Evolutionary conservation across 2,329 filamentous ascomycete species (phyloP).

Genomic region (Tympanopsis confertula): DNA sequence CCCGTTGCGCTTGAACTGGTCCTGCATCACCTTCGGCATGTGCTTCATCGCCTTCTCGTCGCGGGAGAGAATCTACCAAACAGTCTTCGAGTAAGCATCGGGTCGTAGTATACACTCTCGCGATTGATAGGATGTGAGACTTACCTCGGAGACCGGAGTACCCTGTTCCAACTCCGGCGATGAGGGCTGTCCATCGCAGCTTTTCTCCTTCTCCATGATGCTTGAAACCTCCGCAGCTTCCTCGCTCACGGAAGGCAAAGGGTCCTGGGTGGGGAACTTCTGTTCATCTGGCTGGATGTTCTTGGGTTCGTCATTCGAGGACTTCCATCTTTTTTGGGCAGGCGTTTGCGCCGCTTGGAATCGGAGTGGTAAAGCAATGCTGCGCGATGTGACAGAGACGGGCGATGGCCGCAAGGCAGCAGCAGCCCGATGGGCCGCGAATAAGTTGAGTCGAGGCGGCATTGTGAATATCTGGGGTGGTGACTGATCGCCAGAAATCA

Average conservation of each 20-base stretch:
- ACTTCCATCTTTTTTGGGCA: neutral
- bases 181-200: neutral
- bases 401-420: neutral
- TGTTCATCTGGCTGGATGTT: neutral
- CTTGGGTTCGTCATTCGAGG: neutral
- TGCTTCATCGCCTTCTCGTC: neutral
- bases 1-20: neutral
- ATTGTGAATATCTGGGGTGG: neutral
- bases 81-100: neutral
- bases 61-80: neutral
- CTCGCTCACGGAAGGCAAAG: neutral
- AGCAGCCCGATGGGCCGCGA: neutral
- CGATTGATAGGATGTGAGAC: no score
- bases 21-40: constrained; percentile 1
- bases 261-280: neutral
- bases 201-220: neutral
- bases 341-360: neutral
- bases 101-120: no score
- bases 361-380: neutral
- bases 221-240: neutral
- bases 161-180: constrained; percentile 1
- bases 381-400: neutral
- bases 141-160: neutral
- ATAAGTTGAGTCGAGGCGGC: neutral
- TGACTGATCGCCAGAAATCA: neutral